These are phyloP conservation scores for Bryoerythrophyllum caledonicum DNA, from an alignment of 225 moss, liverwort and hornwort species.

Conservation along the genomic window DNA sequence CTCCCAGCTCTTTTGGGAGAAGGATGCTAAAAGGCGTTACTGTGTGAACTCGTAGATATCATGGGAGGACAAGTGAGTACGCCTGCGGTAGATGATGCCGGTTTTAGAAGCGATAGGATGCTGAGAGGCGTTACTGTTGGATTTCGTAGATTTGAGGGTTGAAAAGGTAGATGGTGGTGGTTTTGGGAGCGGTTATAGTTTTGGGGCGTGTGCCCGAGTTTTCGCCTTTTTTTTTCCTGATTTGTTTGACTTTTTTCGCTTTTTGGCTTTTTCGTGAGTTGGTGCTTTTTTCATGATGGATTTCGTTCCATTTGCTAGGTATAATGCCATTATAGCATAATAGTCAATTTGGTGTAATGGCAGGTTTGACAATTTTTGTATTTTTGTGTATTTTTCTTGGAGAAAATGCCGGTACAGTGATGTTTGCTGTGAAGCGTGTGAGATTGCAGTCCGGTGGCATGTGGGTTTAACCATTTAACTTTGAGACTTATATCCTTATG, in stretches of 20 bases:
- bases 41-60: too few species aligned
- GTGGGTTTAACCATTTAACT: too few species aligned
- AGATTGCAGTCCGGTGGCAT: background rate
- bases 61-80: too few species aligned
- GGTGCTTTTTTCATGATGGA: background rate
- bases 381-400: background rate
- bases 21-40: too few species aligned
- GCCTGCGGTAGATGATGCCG: too few species aligned
- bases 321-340: too few species aligned
- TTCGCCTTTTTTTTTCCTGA: background rate
- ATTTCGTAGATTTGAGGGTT: background rate
- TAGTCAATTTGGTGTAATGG: background rate
- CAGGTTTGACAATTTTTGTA: slow-evolving; percentile 10
- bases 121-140: too few species aligned
- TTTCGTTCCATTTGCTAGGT: background rate
- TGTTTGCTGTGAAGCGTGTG: background rate
- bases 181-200: background rate
- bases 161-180: background rate
- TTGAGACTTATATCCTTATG: too few species aligned
- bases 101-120: too few species aligned
- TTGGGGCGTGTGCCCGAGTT: background rate
- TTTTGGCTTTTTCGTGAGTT: background rate
- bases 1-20: too few species aligned
- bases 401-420: background rate
- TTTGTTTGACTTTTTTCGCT: slow-evolving; percentile 1